Percentiles rank a stretch among this genome's conserved stretches.
phyloP scores from a whole-genome alignment of 441 rosid genomes.

The Rhodomyrtus psidioides region DNA sequence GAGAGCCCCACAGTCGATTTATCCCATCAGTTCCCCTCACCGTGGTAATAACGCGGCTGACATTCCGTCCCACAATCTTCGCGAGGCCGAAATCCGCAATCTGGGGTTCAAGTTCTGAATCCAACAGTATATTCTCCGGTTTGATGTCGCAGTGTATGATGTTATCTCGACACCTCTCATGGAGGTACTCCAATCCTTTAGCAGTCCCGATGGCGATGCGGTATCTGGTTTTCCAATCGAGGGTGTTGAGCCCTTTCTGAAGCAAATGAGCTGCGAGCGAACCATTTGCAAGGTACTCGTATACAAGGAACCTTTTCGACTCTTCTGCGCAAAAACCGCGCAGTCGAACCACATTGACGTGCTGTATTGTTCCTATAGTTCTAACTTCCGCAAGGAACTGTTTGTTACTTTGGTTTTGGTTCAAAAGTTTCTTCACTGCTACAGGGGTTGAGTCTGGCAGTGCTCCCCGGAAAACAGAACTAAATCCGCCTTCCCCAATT shows the following conservation, averaged over 20 bases:
- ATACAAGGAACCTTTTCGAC: constrained; percentile 5
- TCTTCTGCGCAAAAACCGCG: not conserved
- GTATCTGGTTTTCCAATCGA: constrained; percentile 8
- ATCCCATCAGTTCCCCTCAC: too few relatives aligned
- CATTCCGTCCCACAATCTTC: constrained; percentile 3
- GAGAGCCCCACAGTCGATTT: too few relatives aligned
- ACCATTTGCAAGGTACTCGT: constrained; percentile 15
- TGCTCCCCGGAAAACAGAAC: constrained; percentile 9
- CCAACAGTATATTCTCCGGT: constrained; percentile 13
- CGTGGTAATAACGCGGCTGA: not conserved
- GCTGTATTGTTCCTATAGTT: constrained; percentile 15
- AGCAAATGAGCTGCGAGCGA: constrained; percentile 8
- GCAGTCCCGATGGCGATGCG: constrained; percentile 1
- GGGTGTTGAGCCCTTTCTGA: not conserved
- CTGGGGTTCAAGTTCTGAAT: constrained; percentile 4
- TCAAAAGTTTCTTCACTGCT: constrained; percentile 15
- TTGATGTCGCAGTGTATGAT: constrained; percentile 14
- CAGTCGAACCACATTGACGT: constrained; percentile 10
- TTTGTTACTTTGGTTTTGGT: constrained; percentile 5
- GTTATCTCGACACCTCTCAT: constrained; percentile 9
- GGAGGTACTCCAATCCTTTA: constrained; percentile 10
- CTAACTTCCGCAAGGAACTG: constrained; percentile 11
- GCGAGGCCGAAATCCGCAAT: constrained; percentile 15
- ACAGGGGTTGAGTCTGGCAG: not conserved
- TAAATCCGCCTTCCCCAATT: constrained; percentile 13